These are phyloP conservation scores for Cenococcum geophilum DNA, from an alignment of 495 filamentous ascomycete genomes.

Conservation along the genomic window DNA sequence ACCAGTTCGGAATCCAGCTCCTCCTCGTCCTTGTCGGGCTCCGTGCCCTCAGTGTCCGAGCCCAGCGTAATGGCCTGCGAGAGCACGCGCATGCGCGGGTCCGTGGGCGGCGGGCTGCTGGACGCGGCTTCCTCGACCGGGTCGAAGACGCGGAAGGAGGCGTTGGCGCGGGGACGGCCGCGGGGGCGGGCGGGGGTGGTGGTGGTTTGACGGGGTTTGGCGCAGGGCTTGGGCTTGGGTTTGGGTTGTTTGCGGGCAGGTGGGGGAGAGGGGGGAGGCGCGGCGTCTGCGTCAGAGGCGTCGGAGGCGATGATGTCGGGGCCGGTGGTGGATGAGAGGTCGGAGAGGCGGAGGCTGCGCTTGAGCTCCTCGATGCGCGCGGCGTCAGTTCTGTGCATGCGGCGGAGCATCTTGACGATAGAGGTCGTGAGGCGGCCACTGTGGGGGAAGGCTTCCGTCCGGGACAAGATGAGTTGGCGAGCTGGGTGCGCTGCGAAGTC, in stretches of 20 bases:
- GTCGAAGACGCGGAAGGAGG: slow-evolving; percentile 15
- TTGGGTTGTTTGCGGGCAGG: neutral
- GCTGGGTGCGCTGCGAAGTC: slow-evolving; percentile 6
- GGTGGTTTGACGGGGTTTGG: neutral
- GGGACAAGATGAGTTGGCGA: slow-evolving; percentile 17
- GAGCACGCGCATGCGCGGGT: slow-evolving; percentile 22
- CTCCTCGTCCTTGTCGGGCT: slow-evolving; percentile 5
- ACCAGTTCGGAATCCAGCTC: slow-evolving; percentile 3
- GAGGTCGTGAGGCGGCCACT: slow-evolving; percentile 10
- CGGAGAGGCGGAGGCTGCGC: slow-evolving; percentile 10
- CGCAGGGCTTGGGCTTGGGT: slow-evolving; percentile 14
- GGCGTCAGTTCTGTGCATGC: slow-evolving; percentile 24
- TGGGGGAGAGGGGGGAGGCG: neutral
- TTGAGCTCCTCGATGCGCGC: slow-evolving; percentile 16
- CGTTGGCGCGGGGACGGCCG: slow-evolving; percentile 1
- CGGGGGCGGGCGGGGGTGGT: slow-evolving; percentile 7
- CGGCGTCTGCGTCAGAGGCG: neutral
- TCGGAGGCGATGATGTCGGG: slow-evolving; percentile 14
- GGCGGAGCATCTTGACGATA: slow-evolving; percentile 14
- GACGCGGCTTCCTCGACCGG: slow-evolving; percentile 18
- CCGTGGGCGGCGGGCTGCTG: slow-evolving; percentile 27
- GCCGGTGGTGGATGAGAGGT: slow-evolving; percentile 5
- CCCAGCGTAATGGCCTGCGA: slow-evolving; percentile 25
- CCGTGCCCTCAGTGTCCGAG: slow-evolving; percentile 16
- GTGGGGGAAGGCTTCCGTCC: slow-evolving; percentile 9